Evolutionary conservation across 139 green algal genomes (phyloP).

Genomic region (Spirogloea muscicola): DNA sequence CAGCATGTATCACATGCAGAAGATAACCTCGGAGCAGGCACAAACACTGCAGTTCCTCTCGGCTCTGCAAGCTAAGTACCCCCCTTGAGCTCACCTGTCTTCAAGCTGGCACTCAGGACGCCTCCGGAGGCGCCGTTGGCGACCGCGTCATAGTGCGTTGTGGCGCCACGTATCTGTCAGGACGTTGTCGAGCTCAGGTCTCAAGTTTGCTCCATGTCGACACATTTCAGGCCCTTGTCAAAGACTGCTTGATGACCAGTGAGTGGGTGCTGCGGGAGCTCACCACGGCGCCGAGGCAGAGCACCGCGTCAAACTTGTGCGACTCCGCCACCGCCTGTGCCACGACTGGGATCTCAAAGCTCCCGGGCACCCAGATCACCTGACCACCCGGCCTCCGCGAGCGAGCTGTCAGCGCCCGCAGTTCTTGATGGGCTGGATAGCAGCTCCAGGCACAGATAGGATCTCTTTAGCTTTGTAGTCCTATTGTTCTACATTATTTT

Average conservation of each 20-base stretch:
- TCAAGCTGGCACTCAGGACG: conserved; percentile 62
- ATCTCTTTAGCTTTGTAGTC: not conserved
- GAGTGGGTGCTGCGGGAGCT: not conserved
- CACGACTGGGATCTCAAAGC: conserved; percentile 91
- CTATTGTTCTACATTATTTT: not conserved
- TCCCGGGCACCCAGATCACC: conserved; percentile 90
- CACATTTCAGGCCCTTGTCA: not conserved
- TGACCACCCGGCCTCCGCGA: conserved; percentile 35
- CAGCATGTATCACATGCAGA: too few species aligned
- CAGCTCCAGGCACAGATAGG: not conserved
- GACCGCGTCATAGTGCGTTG: conserved; percentile 94
- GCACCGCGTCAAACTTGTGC: conserved; percentile 79
- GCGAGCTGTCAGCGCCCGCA: not conserved
- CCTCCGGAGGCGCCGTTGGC: conserved; percentile 75
- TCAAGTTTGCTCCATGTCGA: not conserved
- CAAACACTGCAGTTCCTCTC: not conserved
- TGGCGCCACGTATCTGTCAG: conserved; percentile 74
- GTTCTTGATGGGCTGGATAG: not conserved
- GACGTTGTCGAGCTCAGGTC: conserved; percentile 47
- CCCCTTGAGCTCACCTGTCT: conserved; percentile 47
- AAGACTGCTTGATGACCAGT: not conserved
- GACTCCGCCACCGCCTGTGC: conserved; percentile 84
- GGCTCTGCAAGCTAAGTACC: not conserved
- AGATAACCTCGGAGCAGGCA: not conserved
- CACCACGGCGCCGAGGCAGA: conserved; percentile 88